Percentiles rank a stretch among this genome's conserved stretches.
These are phyloP conservation scores for Tuber calosporum DNA, from an alignment of 495 filamentous ascomycete genomes.

Conservation along the genomic window DNA sequence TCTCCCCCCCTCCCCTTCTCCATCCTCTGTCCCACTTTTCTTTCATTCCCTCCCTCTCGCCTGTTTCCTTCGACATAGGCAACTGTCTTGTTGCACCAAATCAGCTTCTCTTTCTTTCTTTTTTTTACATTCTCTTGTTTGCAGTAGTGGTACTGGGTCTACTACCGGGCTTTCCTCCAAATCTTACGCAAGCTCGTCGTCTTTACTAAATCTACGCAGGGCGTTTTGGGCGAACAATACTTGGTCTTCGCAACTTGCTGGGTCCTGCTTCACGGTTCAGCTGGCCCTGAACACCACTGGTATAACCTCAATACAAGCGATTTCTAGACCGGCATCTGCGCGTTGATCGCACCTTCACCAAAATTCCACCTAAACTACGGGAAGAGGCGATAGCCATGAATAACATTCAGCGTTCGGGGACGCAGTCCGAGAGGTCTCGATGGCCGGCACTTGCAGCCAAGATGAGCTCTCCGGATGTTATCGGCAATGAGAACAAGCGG, in stretches of 20 bases:
- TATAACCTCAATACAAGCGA: neutral
- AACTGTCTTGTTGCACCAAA: slow-evolving; percentile 2
- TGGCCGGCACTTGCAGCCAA: slow-evolving; percentile 63
- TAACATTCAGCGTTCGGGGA: slow-evolving; percentile 29
- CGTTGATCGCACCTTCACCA: slow-evolving; percentile 27
- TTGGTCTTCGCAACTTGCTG: neutral
- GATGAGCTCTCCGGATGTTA: slow-evolving; percentile 65
- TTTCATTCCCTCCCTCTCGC: slow-evolving; percentile 14
- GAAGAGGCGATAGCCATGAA: slow-evolving; percentile 25
- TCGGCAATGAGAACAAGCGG: slow-evolving; percentile 54
- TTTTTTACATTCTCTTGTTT: slow-evolving; percentile 5
- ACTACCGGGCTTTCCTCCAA: neutral
- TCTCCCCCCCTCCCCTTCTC: slow-evolving; percentile 1
- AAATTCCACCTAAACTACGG: slow-evolving; percentile 11
- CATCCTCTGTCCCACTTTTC: slow-evolving; percentile 7
- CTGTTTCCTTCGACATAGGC: slow-evolving; percentile 8
- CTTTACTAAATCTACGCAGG: neutral
- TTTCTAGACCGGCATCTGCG: slow-evolving; percentile 9
- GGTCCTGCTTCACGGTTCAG: slow-evolving; percentile 26
- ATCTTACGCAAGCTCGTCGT: neutral
- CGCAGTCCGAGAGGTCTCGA: slow-evolving; percentile 54
- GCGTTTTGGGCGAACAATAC: neutral
- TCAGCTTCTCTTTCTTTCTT: neutral
- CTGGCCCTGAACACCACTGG: slow-evolving; percentile 38
- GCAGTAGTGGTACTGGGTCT: slow-evolving; percentile 1